Evolutionary conservation across 208 protist genomes (phyloP).

Genomic region (Tetramitus jugosus): DNA sequence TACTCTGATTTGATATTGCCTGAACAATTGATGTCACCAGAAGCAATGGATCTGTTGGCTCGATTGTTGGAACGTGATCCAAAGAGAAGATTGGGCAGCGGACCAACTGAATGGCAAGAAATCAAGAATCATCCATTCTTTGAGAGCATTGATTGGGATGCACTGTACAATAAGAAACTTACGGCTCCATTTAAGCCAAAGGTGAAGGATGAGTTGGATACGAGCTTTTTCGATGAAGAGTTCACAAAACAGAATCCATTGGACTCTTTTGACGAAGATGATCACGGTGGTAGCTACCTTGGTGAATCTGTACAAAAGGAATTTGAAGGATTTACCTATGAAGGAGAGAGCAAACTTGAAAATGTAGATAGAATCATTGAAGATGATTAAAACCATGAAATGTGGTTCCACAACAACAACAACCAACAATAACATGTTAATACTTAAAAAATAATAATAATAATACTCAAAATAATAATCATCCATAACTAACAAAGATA

Average conservation of each 20-base stretch:
- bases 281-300: not conserved
- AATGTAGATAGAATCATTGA: too few species aligned
- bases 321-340: slow-evolving; percentile 19
- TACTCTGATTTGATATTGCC: not conserved
- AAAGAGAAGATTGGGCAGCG: slow-evolving; percentile 40
- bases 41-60: slow-evolving; percentile 47
- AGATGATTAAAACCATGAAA: too few species aligned
- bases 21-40: slow-evolving; percentile 4
- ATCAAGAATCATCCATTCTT: slow-evolving; percentile 35
- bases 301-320: not conserved
- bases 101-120: not conserved
- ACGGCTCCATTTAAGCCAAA: slow-evolving; percentile 17
- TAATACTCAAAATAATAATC: too few species aligned
- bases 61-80: slow-evolving; percentile 72
- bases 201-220: not conserved
- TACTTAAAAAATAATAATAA: too few species aligned
- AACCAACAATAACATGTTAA: too few species aligned
- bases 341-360: too few species aligned
- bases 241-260: not conserved
- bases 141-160: slow-evolving; percentile 25
- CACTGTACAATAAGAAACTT: slow-evolving; percentile 20
- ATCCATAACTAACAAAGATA: too few species aligned
- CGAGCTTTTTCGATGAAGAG: slow-evolving; percentile 21
- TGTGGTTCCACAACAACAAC: too few species aligned
- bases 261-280: not conserved